Percentiles rank a stretch among this genome's conserved stretches.
Evolutionary conservation across 306 rosid genomes (phyloP).

Genomic region (Senna tora): DNA sequence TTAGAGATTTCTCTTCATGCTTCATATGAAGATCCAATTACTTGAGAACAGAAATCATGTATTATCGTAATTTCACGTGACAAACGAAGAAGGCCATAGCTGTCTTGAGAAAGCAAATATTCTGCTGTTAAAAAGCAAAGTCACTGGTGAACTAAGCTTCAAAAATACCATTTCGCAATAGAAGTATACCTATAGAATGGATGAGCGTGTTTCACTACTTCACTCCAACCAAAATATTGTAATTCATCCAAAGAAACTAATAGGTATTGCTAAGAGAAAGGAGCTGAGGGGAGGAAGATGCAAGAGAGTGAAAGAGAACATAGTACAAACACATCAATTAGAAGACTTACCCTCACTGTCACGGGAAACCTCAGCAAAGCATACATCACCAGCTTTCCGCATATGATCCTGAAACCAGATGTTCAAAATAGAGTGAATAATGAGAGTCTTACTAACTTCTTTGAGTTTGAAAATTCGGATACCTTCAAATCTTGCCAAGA

Average conservation of each 20-base stretch:
- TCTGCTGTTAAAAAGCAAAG: not conserved
- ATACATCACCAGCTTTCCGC: slow-evolving; percentile 99
- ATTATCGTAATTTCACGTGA: slow-evolving; percentile 16
- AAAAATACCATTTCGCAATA: not conserved
- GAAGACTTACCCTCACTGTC: slow-evolving; percentile 95
- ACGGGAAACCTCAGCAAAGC: slow-evolving; percentile 98
- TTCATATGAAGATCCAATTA: not conserved
- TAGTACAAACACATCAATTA: too few species aligned
- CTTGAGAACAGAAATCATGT: not conserved
- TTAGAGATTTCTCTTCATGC: not conserved
- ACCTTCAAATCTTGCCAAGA: slow-evolving; percentile 99
- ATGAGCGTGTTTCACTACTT: not conserved
- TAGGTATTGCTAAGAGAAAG: not conserved
- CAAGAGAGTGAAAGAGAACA: not conserved
- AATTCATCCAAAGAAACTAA: not conserved
- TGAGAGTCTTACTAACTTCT: not conserved
- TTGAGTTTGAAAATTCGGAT: slow-evolving; percentile 21
- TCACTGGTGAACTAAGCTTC: not conserved
- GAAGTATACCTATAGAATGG: slow-evolving; percentile 4
- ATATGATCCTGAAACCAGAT: slow-evolving; percentile 84
- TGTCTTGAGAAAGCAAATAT: not conserved
- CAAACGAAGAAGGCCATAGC: not conserved
- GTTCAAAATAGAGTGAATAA: slow-evolving; percentile 12
- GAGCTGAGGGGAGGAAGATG: not conserved
- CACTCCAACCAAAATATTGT: not conserved